Base-by-base conservation (phyloP, 1,139 yeast genomes). In the Geotrichum aggregatum region DNA sequence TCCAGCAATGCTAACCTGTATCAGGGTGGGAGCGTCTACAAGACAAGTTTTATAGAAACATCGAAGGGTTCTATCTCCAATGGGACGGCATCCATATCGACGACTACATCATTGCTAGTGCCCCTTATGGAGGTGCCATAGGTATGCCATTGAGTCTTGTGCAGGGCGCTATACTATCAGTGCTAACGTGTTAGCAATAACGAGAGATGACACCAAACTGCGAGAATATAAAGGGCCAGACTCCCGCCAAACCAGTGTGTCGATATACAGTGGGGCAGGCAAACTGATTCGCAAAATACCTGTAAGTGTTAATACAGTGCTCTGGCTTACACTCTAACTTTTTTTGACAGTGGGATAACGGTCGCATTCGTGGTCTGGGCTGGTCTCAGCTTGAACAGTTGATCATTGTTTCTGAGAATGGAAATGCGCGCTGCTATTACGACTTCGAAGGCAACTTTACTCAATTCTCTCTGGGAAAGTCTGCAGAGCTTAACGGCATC, bases 391-490 rank as follows among this genome's bases (percentile, higher is more conserved):
- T 46, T n/a, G 95, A 87, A 58, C 75, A 78, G 52, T 72, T 89
- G 52, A 69, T 84, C 18, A 78, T 88, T 8, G 78, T 87, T 0
- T 68, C 85, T 30, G 76, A 75, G 38, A 75, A 75, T 54, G 95
- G 88, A 1, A 72, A 74, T 35, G 79, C 78, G 40, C 71, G 96
- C 56, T 71, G 77, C 47, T 91, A 89, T 64, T 70, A 76, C 47
- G 91, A 87, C 59, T 80, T 86, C 57, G 79, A 79, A 34, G 87
- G 88, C 3, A 80, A 78, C 51, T 82, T 83, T 62, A 75, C 77
- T 47, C 87, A 83, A 44, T 77, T 70, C 50, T 62, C 69, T 45
- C 57, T 77, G 11, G 71, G 71, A 2, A 58, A 67, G 48, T 67
- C 70, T 3, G 70, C 74, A 1, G 75, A 73, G 49, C 58, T 68